Conservation (phyloP, 2,329 filamentous ascomycete genomes). For the Pestalotiopsis fici region DNA sequence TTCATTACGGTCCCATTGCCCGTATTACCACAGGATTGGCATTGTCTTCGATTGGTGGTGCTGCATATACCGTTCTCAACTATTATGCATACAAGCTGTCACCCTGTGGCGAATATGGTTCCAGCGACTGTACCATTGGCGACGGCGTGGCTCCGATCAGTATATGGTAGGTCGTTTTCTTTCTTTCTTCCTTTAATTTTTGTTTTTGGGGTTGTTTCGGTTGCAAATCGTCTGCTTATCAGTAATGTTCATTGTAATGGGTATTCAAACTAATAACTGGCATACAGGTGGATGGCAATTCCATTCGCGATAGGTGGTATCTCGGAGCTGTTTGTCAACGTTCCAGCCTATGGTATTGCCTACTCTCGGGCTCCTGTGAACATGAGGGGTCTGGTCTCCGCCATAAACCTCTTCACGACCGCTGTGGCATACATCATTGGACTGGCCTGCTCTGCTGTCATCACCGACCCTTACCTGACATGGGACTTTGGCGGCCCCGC, state of each 20-base stretch:
- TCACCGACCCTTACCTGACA: constrained; percentile 49
- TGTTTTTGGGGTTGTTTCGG: neutral
- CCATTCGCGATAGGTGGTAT: constrained; percentile 53
- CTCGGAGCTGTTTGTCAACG: constrained; percentile 52
- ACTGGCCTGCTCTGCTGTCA: constrained; percentile 43
- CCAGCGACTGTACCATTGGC: constrained; percentile 34
- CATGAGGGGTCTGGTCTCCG: constrained; percentile 52
- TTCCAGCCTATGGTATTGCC: constrained; percentile 52
- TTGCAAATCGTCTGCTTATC: neutral
- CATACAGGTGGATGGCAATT: constrained; percentile 48
- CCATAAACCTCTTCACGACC: constrained; percentile 48
- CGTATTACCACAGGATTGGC: constrained; percentile 52
- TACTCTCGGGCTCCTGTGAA: constrained; percentile 52
- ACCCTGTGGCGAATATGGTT: constrained; percentile 42
- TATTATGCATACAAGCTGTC: constrained; percentile 42
- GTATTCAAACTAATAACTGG: neutral
- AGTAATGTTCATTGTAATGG: neutral
- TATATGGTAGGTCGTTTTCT: constrained; percentile 39
- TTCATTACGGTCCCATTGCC: constrained; percentile 48
- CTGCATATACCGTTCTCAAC: constrained; percentile 42
- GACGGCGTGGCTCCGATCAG: constrained; percentile 43
- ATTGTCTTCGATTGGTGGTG: constrained; percentile 47
- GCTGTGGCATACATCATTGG: constrained; percentile 47
- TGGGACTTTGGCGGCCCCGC: constrained; percentile 51
- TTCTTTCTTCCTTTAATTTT: neutral